Percentiles rank a stretch among this genome's conserved stretches.
Conservation (phyloP, 768 basidiomycete species). For the Termitomyces sp. region DNA sequence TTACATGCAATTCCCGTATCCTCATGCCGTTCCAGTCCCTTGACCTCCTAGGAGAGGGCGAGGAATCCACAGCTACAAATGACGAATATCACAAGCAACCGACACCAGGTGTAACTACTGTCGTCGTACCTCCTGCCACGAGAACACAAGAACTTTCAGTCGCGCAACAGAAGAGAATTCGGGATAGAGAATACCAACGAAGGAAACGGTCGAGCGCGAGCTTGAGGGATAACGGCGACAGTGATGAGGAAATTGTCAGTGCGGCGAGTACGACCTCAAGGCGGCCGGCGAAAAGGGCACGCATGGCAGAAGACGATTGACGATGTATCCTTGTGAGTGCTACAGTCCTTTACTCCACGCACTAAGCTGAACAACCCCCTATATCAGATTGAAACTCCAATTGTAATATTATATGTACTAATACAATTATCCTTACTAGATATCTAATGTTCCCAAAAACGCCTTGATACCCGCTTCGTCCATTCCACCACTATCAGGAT, state of each 20-base stretch:
- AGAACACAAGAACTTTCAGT: constrained; percentile 63
- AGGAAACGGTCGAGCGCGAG: constrained; percentile 67
- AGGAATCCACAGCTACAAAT: constrained; percentile 48
- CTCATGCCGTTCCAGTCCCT: constrained; percentile 50
- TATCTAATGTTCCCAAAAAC: constrained; percentile 46
- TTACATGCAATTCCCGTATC: neutral
- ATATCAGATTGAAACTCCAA: constrained; percentile 8
- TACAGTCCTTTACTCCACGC: neutral
- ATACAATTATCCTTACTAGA: constrained; percentile 24
- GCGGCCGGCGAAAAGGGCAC: constrained; percentile 65
- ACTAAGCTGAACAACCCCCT: neutral
- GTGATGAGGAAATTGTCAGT: constrained; percentile 66
- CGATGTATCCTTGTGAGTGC: constrained; percentile 9
- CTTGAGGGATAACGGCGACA: constrained; percentile 64
- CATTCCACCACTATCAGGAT: constrained; percentile 69
- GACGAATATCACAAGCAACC: constrained; percentile 67
- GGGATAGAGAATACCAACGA: constrained; percentile 81
- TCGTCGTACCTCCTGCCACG: constrained; percentile 73
- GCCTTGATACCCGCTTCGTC: constrained; percentile 48
- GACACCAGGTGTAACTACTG: constrained; percentile 73
- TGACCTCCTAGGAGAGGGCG: constrained; percentile 70
- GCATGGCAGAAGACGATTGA: constrained; percentile 65
- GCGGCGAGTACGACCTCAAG: constrained; percentile 45
- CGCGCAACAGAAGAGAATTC: constrained; percentile 70
- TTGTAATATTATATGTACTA: constrained; percentile 11